Evolutionary conservation across 495 filamentous ascomycete species (phyloP).

Genomic region (Aspergillus haitiensis): DNA sequence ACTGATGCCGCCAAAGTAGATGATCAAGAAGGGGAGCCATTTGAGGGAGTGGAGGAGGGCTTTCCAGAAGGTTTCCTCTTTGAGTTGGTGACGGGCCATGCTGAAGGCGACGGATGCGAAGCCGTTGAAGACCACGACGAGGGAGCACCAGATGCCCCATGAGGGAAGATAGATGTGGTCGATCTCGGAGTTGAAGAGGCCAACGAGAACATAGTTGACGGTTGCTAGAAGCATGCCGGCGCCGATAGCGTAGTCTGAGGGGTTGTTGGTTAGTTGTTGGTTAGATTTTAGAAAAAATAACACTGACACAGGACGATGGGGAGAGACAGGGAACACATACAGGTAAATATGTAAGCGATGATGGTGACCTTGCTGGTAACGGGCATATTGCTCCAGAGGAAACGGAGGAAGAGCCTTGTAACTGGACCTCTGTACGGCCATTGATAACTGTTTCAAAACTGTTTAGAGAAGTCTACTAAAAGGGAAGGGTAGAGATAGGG

Average conservation of each 20-base stretch:
- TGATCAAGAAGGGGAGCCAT: conserved; percentile 11
- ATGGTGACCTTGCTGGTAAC: conserved; percentile 12
- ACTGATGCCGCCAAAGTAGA: conserved; percentile 10
- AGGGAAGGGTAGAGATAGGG: not conserved
- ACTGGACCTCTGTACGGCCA: conserved; percentile 6
- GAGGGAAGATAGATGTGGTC: conserved; percentile 11
- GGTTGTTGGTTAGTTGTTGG: not conserved
- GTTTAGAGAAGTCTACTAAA: not conserved
- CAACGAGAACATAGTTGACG: conserved; percentile 9
- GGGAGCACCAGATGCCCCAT: conserved; percentile 5
- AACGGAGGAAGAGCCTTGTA: conserved; percentile 7
- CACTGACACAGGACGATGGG: conserved; percentile 1
- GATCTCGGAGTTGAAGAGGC: conserved; percentile 11
- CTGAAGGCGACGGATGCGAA: conserved; percentile 8
- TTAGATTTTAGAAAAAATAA: no score
- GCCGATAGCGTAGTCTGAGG: conserved; percentile 13
- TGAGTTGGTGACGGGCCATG: conserved; percentile 10
- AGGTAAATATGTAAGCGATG: conserved; percentile 11
- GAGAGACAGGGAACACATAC: not conserved
- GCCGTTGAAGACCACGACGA: conserved; percentile 11
- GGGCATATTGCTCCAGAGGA: conserved; percentile 12
- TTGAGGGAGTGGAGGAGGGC: conserved; percentile 1
- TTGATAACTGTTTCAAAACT: conserved; percentile 1
- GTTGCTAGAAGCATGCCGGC: conserved; percentile 2
- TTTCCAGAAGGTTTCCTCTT: conserved; percentile 6